Base-by-base conservation (phyloP, 2,329 filamentous ascomycete species). In the Phialophora expanda region DNA sequence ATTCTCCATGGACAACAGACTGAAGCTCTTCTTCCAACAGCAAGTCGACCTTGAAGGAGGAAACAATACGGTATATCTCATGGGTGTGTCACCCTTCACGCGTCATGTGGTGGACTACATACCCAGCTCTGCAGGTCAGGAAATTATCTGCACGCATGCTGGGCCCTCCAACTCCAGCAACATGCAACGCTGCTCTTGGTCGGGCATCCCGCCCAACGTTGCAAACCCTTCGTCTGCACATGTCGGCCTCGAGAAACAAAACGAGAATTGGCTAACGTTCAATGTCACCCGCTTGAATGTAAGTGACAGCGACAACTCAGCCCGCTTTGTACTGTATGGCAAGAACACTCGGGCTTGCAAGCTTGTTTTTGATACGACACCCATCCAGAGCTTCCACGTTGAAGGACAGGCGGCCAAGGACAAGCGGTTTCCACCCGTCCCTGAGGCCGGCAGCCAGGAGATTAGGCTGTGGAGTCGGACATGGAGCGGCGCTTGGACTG, bases 1-100 rank as follows among this genome's bases (percentile, higher is more conserved):
- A 0, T 98, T 98, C 78, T 95, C 92, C 0, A 80, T 86, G 24
- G 84, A 87, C 66, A 90, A 89, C 75, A 86, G 92, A 44, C 87
- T 96, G 77, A 98, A 98, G 78, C 84, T 94, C 56, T 96, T 89
- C 77, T 97, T 98, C 76, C 82, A 91, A 57, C 93, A 99, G 76
- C 86, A 86, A 9, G 82, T 97, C 56, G 86, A 97, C 70, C 84
- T 97, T 9, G 90, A 91, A 70, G 86, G 84, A 3, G 88, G 89
- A n/a, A 80, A 83, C 14, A 92, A 92, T 70, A 82, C 80, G 1
- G 90, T 93, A 48, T 87, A 86, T 38, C 80, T 96, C 8, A 84
- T 83, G 0, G 93, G 92, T 0, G 76, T 92, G 2, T 82, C 87
- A 69, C 82, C 86, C 3, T 96, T 88, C 75, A 79, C 95, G 0